phyloP scores from a whole-genome alignment of 345 rosid species.

The Citrus hindsii region DNA sequence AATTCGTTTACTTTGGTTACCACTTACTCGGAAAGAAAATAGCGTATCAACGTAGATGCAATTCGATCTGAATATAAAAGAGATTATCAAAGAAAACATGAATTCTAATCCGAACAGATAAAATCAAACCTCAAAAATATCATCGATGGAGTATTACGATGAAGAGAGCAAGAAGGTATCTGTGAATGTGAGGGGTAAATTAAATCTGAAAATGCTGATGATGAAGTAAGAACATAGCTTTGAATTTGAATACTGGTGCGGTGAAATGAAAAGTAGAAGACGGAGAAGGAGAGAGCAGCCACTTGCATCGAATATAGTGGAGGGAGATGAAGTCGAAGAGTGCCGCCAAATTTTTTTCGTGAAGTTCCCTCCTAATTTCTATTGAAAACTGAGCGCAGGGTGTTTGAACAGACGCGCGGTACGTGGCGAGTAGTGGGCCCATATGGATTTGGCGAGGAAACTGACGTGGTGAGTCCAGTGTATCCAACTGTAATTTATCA shows the following conservation, averaged over 20 bases:
- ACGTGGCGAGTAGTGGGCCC: neutral
- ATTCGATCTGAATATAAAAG: neutral
- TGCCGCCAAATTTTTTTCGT: constrained; percentile 13
- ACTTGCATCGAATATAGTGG: neutral
- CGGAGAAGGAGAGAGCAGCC: neutral
- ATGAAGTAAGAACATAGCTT: neutral
- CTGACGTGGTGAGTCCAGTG: neutral
- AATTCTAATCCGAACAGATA: neutral
- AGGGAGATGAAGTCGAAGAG: neutral
- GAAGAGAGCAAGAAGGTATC: too few species aligned
- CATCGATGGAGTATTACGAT: neutral
- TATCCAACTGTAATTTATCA: neutral
- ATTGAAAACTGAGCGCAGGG: too few species aligned
- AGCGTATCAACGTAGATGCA: neutral
- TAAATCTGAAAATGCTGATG: too few species aligned
- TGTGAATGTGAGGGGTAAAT: too few species aligned
- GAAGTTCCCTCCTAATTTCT: constrained; percentile 20
- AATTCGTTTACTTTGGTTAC: too few species aligned
- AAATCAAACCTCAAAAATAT: neutral
- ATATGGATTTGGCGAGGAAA: neutral
- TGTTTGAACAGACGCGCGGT: neutral
- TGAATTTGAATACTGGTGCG: neutral
- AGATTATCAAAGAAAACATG: neutral
- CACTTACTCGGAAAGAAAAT: neutral
- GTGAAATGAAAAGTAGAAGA: neutral